Evolutionary conservation across 805 yeast genomes (phyloP), one percentile per base, ranked within the genome.

Genomic region (Clavispora carvajalis): DNA sequence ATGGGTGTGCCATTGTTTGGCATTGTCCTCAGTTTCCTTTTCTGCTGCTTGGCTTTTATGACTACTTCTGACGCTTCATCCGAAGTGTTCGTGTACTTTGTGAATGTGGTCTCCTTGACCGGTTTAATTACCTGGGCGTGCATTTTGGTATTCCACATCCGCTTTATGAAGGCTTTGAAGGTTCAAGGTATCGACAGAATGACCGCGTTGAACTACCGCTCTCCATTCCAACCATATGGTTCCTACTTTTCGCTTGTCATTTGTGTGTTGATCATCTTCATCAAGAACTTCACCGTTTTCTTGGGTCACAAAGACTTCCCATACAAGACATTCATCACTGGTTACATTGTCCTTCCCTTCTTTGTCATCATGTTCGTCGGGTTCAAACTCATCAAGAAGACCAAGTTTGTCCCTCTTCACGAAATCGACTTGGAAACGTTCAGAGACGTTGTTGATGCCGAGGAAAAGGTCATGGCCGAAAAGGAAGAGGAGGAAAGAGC

Each of bases 51-150:
- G 54, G 88, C 87, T 3, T 85, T 68, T 62, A 81, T 85, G 88
- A 76, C 80, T 37, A 79, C 76, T 25, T 70, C 84, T 2, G 60
- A 77, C 5, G 63, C 73, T 5, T 68, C 90, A 0, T 64, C 77
- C 17, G 72, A 71, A 21, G 69, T 83, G 29, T 85, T 85, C 66
- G 65, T 59, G 35, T 82, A 82, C 58, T 81, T 85, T 52, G 87
- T 85, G 45, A 85, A 82, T 51, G 82, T 82, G 44, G 88, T 82
- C 34, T 79, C 91, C 16, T 80, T 85, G 50, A 79, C 83, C 42
- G 90, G 90, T 47, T 67, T 85, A 42, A 60, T 85, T 51, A 81
- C 87, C 38, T 85, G 91, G 90, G 69, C 80, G 33, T 74, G 85
- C 39, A 83, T 85, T 51, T 62, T 82, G 44, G 67, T 80, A 44